phyloP scores from a whole-genome alignment of 2,329 filamentous ascomycete genomes.

The Trichoderma sp. region DNA sequence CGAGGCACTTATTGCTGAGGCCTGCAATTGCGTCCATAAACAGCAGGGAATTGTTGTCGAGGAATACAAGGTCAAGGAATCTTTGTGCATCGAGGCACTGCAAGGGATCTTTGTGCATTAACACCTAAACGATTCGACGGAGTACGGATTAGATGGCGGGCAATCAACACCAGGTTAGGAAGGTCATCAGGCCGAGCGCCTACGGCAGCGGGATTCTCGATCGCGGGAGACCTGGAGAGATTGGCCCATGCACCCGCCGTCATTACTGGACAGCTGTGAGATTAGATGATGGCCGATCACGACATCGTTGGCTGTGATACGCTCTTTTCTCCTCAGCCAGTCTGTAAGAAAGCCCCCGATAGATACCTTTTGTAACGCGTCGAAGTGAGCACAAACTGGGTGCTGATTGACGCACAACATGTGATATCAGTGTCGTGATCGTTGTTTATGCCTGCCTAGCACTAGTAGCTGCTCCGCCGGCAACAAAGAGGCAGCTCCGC shows the following conservation, averaged over 20 bases:
- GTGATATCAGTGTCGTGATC: not conserved
- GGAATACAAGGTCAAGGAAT: not conserved
- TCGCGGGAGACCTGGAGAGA: not conserved
- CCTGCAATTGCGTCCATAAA: not conserved
- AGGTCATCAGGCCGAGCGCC: constrained; percentile 3
- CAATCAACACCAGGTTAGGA: constrained; percentile 15
- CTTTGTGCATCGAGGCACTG: not conserved
- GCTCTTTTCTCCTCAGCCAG: not conserved
- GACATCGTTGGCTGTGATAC: not conserved
- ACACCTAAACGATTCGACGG: not conserved
- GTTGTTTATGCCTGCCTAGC: not conserved
- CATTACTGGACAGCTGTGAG: not conserved
- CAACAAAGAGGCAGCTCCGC: not conserved
- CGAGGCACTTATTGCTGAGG: not conserved
- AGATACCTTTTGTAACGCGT: too few species aligned
- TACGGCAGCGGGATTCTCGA: constrained; percentile 5
- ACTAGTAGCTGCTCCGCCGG: not conserved
- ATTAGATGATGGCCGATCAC: not conserved
- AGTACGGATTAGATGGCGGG: not conserved
- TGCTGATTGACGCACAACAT: not conserved
- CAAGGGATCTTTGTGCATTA: constrained; percentile 24
- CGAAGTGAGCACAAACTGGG: not conserved
- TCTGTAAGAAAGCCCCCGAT: not conserved
- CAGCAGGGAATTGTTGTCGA: not conserved
- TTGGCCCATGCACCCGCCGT: not conserved